Conservation (phyloP, 2,329 filamentous ascomycete species). For the Nigrospora sphaerica region DNA sequence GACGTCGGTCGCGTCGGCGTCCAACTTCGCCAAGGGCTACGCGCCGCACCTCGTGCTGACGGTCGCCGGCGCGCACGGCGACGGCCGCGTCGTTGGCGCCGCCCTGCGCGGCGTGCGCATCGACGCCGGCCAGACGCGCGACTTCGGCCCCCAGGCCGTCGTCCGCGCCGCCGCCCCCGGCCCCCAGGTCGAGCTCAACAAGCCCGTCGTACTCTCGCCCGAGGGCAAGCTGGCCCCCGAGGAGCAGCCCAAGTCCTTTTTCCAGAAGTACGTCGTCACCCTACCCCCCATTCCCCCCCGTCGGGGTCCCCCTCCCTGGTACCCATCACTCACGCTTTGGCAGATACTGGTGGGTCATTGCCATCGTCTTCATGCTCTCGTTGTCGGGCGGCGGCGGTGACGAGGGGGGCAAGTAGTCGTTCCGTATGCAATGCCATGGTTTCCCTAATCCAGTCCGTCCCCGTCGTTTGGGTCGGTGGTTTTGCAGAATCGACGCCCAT, state of each 20-base stretch:
- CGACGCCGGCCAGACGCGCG: slow-evolving; percentile 57
- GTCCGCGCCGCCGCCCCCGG: slow-evolving; percentile 41
- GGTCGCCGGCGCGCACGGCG: slow-evolving; percentile 28
- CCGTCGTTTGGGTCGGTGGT: too few relatives aligned
- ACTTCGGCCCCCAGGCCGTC: slow-evolving; percentile 55
- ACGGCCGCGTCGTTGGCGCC: slow-evolving; percentile 35
- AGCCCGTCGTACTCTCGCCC: slow-evolving; percentile 53
- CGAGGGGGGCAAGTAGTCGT: slow-evolving; percentile 39
- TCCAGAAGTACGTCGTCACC: slow-evolving; percentile 52
- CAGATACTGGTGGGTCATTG: slow-evolving; percentile 63
- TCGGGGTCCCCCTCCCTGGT: too few relatives aligned
- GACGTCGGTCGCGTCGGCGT: slow-evolving; percentile 45
- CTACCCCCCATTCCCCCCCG: too few relatives aligned
- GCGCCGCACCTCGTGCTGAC: slow-evolving; percentile 48
- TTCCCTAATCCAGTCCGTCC: too few relatives aligned
- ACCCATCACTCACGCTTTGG: slow-evolving; percentile 23
- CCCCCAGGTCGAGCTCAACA: slow-evolving; percentile 53
- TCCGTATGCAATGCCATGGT: too few relatives aligned
- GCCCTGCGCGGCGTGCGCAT: slow-evolving; percentile 49
- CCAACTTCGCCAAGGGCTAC: slow-evolving; percentile 56
- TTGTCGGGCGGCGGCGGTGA: slow-evolving; percentile 44
- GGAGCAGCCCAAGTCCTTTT: slow-evolving; percentile 54
- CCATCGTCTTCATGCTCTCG: slow-evolving; percentile 44
- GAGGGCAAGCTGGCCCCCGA: slow-evolving; percentile 51
- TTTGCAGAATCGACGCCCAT: too few relatives aligned